A percentile compares a stretch with the other conserved stretches of the same genome.
phyloP scores from a whole-genome alignment of 306 rosid genomes.

The Carpinus fangiana region DNA sequence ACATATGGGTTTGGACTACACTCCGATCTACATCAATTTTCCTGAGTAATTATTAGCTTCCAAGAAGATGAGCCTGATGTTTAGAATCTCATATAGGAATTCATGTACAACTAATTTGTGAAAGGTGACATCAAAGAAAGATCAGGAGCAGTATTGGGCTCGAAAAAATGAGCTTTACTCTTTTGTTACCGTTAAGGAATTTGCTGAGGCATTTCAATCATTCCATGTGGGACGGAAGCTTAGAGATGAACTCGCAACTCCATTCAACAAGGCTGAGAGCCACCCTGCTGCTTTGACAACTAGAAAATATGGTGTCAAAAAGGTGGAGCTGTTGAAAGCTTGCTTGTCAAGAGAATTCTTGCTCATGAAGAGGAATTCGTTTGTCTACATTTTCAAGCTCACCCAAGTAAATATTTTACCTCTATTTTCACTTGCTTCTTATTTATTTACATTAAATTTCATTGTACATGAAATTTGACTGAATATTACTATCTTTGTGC shows the following conservation, averaged over 20 bases:
- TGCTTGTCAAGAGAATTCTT: constrained; percentile 51
- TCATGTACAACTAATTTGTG: constrained; percentile 9
- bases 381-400: constrained; percentile 44
- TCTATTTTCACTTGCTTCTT: not conserved
- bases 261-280: constrained; percentile 48
- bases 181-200: constrained; percentile 44
- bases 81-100: not conserved
- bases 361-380: constrained; percentile 59
- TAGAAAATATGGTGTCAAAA: constrained; percentile 42
- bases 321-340: constrained; percentile 48
- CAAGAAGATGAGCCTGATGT: too few relatives aligned
- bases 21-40: too few relatives aligned
- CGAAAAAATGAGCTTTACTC: constrained; percentile 34
- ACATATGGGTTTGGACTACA: too few relatives aligned
- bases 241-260: constrained; percentile 39
- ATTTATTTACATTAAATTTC: not conserved
- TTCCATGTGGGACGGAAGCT: constrained; percentile 43
- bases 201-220: constrained; percentile 50
- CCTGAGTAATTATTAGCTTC: too few relatives aligned
- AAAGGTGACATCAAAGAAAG: constrained; percentile 60
- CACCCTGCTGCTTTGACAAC: constrained; percentile 60
- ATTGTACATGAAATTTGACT: not conserved
- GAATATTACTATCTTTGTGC: not conserved
- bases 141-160: constrained; percentile 60
- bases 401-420: constrained; percentile 34